phyloP scores from a whole-genome alignment of 1,284 basidiomycete species.

The Agroathelia rolfsii region DNA sequence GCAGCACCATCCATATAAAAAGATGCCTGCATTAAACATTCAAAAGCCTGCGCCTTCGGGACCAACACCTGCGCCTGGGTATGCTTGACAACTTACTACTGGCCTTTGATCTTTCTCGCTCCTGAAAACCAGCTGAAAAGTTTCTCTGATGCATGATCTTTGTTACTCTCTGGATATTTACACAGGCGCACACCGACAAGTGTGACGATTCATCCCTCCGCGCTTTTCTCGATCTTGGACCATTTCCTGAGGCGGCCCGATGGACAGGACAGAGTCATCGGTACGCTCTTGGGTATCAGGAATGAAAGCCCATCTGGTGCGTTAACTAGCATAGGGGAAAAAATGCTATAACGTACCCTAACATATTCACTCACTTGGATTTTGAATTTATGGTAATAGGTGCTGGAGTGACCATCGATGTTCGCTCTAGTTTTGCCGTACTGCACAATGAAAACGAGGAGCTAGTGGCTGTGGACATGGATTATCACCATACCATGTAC shows the following conservation, averaged over 20 bases:
- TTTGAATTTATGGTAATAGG: constrained; percentile 48
- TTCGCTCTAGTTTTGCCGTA: constrained; percentile 81
- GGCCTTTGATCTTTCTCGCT: not conserved
- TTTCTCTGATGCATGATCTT: too few species aligned
- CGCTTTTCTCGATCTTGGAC: constrained; percentile 92
- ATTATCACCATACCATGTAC: constrained; percentile 90
- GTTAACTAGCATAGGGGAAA: too few species aligned
- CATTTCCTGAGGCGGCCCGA: constrained; percentile 89
- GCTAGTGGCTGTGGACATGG: constrained; percentile 92
- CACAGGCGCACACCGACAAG: constrained; percentile 58
- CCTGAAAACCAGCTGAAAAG: not conserved
- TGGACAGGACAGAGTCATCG: constrained; percentile 85
- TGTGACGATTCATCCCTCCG: constrained; percentile 84
- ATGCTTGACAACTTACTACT: constrained; percentile 13
- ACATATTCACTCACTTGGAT: too few species aligned
- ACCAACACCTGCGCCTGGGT: constrained; percentile 19
- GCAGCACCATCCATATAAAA: constrained; percentile 55
- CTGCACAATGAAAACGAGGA: constrained; percentile 88
- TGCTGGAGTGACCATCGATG: constrained; percentile 35
- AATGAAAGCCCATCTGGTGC: too few species aligned
- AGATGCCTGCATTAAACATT: constrained; percentile 60
- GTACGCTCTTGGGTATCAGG: constrained; percentile 86
- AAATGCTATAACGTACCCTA: too few species aligned
- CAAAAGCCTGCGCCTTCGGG: constrained; percentile 31
- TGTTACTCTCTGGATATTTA: constrained; percentile 7